phyloP scores from a whole-genome alignment of 495 filamentous ascomycete species.

The Penicillium desertorum region DNA sequence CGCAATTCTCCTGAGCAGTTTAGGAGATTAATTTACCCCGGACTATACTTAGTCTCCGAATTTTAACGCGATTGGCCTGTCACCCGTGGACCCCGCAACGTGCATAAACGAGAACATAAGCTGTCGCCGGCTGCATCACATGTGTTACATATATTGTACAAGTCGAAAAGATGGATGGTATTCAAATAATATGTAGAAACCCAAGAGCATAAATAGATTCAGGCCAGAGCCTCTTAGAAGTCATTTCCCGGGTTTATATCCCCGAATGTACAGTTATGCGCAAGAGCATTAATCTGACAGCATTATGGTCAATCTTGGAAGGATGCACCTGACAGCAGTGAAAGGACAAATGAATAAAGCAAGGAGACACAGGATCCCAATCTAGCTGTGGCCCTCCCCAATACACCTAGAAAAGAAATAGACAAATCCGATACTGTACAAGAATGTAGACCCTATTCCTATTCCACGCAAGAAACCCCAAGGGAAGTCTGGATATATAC shows the following conservation, averaged over 20 bases:
- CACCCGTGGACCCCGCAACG: neutral
- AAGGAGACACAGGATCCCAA: neutral
- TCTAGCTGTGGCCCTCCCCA: neutral
- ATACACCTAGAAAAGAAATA: neutral
- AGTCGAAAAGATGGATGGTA: neutral
- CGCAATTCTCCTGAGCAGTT: neutral
- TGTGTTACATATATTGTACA: neutral
- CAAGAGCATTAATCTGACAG: neutral
- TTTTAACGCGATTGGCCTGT: neutral
- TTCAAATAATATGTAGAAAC: neutral
- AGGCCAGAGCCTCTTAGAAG: neutral
- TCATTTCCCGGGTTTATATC: neutral
- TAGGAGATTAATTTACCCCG: neutral
- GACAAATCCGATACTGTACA: constrained; percentile 6
- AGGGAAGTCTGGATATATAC: neutral
- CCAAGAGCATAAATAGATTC: too few relatives aligned
- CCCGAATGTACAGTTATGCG: neutral
- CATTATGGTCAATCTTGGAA: neutral
- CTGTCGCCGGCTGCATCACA: neutral
- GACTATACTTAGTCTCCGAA: constrained; percentile 3
- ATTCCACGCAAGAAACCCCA: constrained; percentile 8
- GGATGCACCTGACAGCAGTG: neutral
- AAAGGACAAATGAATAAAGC: neutral
- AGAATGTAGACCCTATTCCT: constrained; percentile 2
- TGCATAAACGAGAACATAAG: constrained; percentile 8